Conservation (phyloP, 2,329 filamentous ascomycete species). For the Botrytis medusae region DNA sequence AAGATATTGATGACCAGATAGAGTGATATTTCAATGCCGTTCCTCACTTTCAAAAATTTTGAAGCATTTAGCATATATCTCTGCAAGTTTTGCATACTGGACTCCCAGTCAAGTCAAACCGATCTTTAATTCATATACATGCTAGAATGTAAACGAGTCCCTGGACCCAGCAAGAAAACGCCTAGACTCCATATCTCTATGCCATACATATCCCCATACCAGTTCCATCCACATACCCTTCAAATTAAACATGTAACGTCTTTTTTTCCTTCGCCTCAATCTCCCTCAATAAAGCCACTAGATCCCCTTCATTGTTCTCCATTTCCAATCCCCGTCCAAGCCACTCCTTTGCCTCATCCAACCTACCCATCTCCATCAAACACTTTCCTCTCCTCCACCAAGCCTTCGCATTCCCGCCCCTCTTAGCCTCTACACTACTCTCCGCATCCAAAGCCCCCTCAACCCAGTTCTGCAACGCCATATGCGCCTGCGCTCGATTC, state of each 20-base stretch:
- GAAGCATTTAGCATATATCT: neutral
- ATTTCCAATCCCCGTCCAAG: constrained; percentile 76
- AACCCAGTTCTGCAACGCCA: constrained; percentile 78
- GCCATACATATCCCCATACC: neutral
- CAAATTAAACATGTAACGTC: constrained; percentile 20
- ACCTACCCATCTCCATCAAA: constrained; percentile 83
- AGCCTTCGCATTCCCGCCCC: constrained; percentile 84
- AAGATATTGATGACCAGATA: neutral
- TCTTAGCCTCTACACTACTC: constrained; percentile 83
- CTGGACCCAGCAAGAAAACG: neutral
- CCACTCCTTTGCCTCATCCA: constrained; percentile 80
- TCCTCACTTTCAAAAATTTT: neutral
- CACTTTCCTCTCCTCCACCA: constrained; percentile 90
- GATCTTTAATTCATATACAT: neutral
- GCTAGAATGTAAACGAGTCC: neutral
- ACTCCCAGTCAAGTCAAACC: constrained; percentile 16
- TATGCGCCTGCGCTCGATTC: constrained; percentile 88
- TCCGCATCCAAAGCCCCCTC: constrained; percentile 87
- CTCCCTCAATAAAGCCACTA: constrained; percentile 64
- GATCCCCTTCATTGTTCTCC: constrained; percentile 68
- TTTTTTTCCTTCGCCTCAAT: constrained; percentile 49
- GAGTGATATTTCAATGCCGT: neutral
- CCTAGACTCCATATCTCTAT: constrained; percentile 13
- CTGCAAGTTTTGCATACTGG: constrained; percentile 1
- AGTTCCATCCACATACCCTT: neutral